Conservation (phyloP, 169 alveolate species). For the Cystoisospora suis region DNA sequence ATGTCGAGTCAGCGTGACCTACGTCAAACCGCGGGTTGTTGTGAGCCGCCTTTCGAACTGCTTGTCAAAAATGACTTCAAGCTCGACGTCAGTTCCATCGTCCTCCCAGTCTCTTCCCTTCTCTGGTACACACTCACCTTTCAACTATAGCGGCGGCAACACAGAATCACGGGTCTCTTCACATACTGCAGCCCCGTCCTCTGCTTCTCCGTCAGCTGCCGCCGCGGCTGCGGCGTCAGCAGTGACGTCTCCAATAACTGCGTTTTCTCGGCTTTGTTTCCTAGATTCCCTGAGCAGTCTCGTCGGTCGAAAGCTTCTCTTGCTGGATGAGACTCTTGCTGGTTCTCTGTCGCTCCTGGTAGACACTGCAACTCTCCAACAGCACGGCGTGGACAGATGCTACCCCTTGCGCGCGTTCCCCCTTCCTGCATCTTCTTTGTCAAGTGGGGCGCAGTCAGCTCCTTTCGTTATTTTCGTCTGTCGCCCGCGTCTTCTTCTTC, state of each 20-base stretch:
- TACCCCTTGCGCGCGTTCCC: conserved; percentile 45
- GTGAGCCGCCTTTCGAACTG: no score
- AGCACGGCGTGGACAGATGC: conserved; percentile 66
- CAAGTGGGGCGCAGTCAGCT: conserved; percentile 32
- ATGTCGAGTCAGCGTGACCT: no score
- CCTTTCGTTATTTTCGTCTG: conserved; percentile 50
- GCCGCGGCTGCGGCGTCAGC: conserved; percentile 14
- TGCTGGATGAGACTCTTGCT: conserved; percentile 59
- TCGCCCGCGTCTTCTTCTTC: conserved; percentile 53
- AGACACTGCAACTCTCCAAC: conserved; percentile 53
- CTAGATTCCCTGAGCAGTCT: conserved; percentile 52
- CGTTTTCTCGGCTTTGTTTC: conserved; percentile 1
- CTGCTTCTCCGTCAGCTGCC: background rate
- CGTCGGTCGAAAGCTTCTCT: conserved; percentile 41
- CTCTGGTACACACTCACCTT: no score
- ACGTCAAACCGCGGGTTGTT: no score
- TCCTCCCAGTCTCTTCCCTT: no score
- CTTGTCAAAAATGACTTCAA: no score
- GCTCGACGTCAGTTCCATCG: no score
- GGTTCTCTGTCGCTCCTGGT: conserved; percentile 39
- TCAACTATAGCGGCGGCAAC: no score
- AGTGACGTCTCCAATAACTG: background rate
- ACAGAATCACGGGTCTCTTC: no score
- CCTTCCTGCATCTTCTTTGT: conserved; percentile 8
- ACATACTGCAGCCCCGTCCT: no score